phyloP scores from a whole-genome alignment of 140 eudicot species.

The Anethum foeniculum region DNA sequence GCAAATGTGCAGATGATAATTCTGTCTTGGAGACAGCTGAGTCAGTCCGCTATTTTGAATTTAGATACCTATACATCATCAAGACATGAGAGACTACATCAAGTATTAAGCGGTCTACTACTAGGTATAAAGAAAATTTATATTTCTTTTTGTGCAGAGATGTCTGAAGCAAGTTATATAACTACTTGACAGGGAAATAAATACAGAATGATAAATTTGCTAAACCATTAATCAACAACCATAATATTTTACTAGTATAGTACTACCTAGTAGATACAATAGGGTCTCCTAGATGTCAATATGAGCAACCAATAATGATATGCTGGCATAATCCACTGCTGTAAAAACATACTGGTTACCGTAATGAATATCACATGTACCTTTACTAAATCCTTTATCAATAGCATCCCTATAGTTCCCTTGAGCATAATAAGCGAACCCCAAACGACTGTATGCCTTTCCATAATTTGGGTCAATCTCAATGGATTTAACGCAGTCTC shows the following conservation, averaged over 20 bases:
- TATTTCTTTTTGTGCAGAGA: neutral
- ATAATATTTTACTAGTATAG: neutral
- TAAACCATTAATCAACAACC: neutral
- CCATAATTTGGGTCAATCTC: slow-evolving; percentile 77
- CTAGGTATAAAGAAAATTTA: neutral
- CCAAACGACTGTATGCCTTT: slow-evolving; percentile 94
- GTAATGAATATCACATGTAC: slow-evolving; percentile 30
- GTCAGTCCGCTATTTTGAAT: neutral
- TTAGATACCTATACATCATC: neutral
- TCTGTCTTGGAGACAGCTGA: neutral
- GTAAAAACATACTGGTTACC: neutral
- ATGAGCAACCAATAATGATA: neutral
- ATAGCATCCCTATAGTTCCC: slow-evolving; percentile 83
- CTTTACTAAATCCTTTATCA: slow-evolving; percentile 62
- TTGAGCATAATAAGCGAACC: slow-evolving; percentile 76
- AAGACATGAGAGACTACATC: neutral
- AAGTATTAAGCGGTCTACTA: neutral
- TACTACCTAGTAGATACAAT: neutral
- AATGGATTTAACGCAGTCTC: slow-evolving; percentile 62
- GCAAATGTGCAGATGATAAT: neutral
- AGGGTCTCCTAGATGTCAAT: neutral
- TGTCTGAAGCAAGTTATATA: neutral
- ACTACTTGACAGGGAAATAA: neutral
- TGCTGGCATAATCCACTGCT: neutral
- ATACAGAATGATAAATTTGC: neutral